Evolutionary conservation across 495 filamentous ascomycete species (phyloP).

Genomic region (Penicillium cataractarum): DNA sequence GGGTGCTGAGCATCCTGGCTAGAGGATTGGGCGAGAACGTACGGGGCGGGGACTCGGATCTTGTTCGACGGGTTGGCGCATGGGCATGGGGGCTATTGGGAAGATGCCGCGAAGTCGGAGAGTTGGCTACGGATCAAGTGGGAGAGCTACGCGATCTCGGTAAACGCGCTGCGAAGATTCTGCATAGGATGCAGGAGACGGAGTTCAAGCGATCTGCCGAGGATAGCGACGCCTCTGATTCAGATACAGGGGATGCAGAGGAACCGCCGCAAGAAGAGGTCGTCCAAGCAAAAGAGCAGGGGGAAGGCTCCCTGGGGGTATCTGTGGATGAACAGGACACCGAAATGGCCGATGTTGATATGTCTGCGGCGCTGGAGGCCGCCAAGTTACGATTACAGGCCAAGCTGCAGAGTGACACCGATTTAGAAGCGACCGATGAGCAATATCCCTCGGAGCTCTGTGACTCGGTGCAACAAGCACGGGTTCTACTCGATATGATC

Average conservation of each 20-base stretch:
- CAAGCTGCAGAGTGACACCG: constrained; percentile 38
- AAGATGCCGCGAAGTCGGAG: constrained; percentile 51
- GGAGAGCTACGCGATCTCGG: constrained; percentile 52
- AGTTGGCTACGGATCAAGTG: constrained; percentile 54
- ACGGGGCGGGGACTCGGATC: constrained; percentile 42
- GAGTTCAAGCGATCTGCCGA: constrained; percentile 28
- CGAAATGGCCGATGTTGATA: constrained; percentile 27
- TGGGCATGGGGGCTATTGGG: constrained; percentile 57
- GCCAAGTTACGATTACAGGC: constrained; percentile 63
- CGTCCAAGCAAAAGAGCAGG: constrained; percentile 13
- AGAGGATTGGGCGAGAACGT: constrained; percentile 47
- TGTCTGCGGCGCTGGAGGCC: constrained; percentile 48
- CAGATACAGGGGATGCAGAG: constrained; percentile 29
- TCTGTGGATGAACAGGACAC: constrained; percentile 21
- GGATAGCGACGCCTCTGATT: constrained; percentile 29
- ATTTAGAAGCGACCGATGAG: constrained; percentile 9
- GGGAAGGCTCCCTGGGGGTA: constrained; percentile 7
- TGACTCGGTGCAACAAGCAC: constrained; percentile 34
- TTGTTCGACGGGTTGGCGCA: constrained; percentile 52
- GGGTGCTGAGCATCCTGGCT: constrained; percentile 49
- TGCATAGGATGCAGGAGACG: constrained; percentile 48
- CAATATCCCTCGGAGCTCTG: constrained; percentile 3
- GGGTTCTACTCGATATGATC: constrained; percentile 82
- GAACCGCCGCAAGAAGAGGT: neutral
- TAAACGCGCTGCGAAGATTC: constrained; percentile 49